Percentiles rank a stretch among this genome's conserved stretches.
Evolutionary conservation across 495 filamentous ascomycete species (phyloP).

Genomic region (Amorphotheca resinae): DNA sequence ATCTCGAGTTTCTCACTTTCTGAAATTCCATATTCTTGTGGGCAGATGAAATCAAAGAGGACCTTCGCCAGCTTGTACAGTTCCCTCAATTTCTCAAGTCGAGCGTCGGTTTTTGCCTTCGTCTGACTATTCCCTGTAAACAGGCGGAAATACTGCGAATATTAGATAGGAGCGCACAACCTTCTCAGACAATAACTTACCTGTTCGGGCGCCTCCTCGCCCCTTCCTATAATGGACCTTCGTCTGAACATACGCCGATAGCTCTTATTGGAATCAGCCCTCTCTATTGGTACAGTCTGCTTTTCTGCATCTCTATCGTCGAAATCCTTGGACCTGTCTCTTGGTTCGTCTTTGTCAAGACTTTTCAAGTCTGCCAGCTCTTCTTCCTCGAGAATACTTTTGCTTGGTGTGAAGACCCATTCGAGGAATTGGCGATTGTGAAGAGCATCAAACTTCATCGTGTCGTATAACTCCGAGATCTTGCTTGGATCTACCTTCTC

Average conservation of each 20-base stretch:
- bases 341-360: conserved; percentile 22
- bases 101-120: conserved; percentile 71
- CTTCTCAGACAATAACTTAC: neutral
- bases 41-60: conserved; percentile 94
- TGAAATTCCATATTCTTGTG: conserved; percentile 93
- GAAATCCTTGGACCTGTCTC: conserved; percentile 13
- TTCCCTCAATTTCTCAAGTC: conserved; percentile 78
- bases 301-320: conserved; percentile 25
- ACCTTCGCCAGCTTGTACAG: conserved; percentile 88
- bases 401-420: conserved; percentile 86
- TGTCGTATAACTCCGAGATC: conserved; percentile 94
- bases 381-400: conserved; percentile 53
- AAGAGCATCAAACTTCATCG: conserved; percentile 97
- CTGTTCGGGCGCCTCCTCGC: conserved; percentile 14
- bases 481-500: conserved; percentile 98
- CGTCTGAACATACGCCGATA: conserved; percentile 37
- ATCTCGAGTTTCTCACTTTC: conserved; percentile 95
- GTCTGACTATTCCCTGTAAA: conserved; percentile 64
- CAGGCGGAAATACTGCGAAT: conserved; percentile 66
- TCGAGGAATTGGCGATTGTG: conserved; percentile 97
- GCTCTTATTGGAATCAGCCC: conserved; percentile 25
- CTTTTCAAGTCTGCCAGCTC: conserved; percentile 12
- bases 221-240: conserved; percentile 23
- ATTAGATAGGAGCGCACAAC: neutral
- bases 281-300: conserved; percentile 18